These are phyloP conservation scores for Coprinellus aureogranulatus DNA, from an alignment of 768 basidiomycete genomes.

Conservation along the genomic window DNA sequence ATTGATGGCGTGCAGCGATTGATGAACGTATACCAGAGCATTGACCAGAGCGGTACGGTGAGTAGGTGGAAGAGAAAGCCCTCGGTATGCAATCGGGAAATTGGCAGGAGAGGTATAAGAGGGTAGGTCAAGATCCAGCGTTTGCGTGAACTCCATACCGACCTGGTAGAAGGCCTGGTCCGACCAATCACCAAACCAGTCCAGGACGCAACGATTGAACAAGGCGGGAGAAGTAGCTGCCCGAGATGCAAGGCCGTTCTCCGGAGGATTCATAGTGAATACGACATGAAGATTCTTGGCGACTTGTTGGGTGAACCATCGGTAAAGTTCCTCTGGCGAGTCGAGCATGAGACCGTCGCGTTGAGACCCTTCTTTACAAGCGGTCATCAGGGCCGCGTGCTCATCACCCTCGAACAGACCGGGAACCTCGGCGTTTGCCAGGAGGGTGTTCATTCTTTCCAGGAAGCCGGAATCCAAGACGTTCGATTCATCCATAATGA, in stretches of 20 bases:
- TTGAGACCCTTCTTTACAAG: constrained; percentile 99
- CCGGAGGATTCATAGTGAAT: constrained; percentile 98
- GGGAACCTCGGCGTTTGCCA: constrained; percentile 99
- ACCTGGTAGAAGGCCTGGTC: constrained; percentile 99
- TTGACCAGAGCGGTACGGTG: constrained; percentile 93
- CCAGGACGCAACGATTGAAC: constrained; percentile 98
- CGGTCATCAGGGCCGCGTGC: constrained; percentile 96
- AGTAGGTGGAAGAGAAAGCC: constrained; percentile 78
- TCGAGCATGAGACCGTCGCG: constrained; percentile 98
- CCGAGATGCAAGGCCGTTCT: constrained; percentile 91
- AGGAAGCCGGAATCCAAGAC: constrained; percentile 98
- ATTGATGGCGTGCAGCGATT: constrained; percentile 86
- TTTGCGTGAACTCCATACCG: constrained; percentile 92
- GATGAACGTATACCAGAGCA: constrained; percentile 88
- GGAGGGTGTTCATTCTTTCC: constrained; percentile 98
- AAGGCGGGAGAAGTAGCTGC: constrained; percentile 97
- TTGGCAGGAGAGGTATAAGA: constrained; percentile 74
- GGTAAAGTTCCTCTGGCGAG: constrained; percentile 95
- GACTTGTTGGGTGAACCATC: constrained; percentile 98
- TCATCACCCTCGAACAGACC: constrained; percentile 99
- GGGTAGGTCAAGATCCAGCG: constrained; percentile 86
- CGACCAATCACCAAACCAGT: constrained; percentile 99
- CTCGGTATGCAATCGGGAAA: constrained; percentile 89
- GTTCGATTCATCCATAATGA: constrained; percentile 99
- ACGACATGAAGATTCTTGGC: constrained; percentile 98